phyloP scores from a whole-genome alignment of 2,329 filamentous ascomycete genomes.

The Xylaria sp. region DNA sequence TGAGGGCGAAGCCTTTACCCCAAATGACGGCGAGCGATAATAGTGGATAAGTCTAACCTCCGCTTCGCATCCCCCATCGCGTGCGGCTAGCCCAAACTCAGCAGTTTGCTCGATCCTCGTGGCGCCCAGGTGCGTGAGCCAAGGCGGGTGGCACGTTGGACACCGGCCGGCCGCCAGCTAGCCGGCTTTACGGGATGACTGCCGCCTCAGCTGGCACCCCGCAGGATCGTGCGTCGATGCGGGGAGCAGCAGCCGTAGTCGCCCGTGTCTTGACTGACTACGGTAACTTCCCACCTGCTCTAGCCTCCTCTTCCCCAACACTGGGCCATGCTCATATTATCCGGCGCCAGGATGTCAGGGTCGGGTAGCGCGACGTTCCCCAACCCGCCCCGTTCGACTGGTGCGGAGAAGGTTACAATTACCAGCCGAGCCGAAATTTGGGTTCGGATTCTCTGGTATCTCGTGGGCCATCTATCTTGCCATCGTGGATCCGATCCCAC shows the following conservation, averaged over 20 bases:
- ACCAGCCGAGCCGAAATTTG: background rate
- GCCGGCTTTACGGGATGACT: constrained; percentile 16
- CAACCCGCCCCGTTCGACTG: background rate
- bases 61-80: background rate
- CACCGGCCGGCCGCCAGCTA: background rate
- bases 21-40: background rate
- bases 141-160: background rate
- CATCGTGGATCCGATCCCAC: background rate
- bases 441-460: background rate
- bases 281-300: background rate
- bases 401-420: constrained; percentile 24
- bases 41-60: background rate
- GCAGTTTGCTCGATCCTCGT: background rate
- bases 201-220: constrained; percentile 5
- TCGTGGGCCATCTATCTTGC: background rate
- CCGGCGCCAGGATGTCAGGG: background rate
- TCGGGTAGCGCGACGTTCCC: constrained; percentile 9
- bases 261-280: too few species aligned
- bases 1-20: background rate
- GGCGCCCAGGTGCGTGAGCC: background rate
- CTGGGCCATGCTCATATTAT: constrained; percentile 6
- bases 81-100: background rate
- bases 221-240: background rate
- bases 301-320: background rate
- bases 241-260: too few species aligned